These are phyloP conservation scores for Penicillium herquei DNA, from an alignment of 495 filamentous ascomycete genomes.

Conservation along the genomic window DNA sequence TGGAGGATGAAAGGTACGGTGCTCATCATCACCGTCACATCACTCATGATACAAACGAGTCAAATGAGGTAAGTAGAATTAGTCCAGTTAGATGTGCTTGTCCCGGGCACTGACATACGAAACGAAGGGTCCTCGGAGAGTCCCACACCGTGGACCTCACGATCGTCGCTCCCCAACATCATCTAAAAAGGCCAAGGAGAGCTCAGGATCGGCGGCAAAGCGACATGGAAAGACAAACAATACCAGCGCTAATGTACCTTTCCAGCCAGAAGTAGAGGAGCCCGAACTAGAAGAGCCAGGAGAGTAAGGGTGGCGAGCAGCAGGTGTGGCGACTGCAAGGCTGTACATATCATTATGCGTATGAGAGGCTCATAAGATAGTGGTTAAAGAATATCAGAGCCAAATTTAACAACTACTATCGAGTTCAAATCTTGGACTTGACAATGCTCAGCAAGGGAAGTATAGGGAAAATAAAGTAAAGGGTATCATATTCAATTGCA, in stretches of 20 bases:
- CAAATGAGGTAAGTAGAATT: not conserved
- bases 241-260: not conserved
- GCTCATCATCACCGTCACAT: constrained; percentile 2
- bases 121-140: not conserved
- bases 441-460: not conserved
- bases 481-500: constrained; percentile 13
- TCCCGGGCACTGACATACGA: not conserved
- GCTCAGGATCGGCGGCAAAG: constrained; percentile 19
- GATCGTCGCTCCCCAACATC: constrained; percentile 17
- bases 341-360: too few relatives aligned
- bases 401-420: not conserved
- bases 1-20: constrained; percentile 8
- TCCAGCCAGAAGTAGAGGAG: not conserved
- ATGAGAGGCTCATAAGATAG: too few relatives aligned
- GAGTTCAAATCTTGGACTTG: not conserved
- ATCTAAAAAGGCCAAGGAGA: constrained; percentile 11
- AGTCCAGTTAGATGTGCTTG: not conserved
- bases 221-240: constrained; percentile 8
- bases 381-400: too few relatives aligned
- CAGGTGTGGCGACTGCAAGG: too few relatives aligned
- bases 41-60: not conserved
- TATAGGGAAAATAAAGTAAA: not conserved
- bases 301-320: not conserved
- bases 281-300: not conserved
- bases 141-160: constrained; percentile 1